These are phyloP conservation scores for Candida morakotiae DNA, from an alignment of 805 yeast species.

Conservation along the genomic window DNA sequence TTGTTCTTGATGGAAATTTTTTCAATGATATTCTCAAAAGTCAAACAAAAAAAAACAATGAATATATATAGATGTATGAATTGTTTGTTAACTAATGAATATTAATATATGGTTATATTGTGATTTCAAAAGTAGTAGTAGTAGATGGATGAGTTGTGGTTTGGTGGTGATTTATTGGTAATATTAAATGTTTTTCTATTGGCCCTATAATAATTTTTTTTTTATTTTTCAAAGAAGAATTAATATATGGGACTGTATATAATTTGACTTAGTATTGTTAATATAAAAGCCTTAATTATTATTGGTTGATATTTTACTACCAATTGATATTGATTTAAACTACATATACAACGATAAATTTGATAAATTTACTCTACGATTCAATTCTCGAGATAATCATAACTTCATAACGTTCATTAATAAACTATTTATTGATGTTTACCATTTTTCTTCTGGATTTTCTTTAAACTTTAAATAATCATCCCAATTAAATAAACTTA, in stretches of 20 bases:
- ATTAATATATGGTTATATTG: too few relatives aligned
- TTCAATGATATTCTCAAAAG: not conserved
- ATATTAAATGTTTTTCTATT: conserved; percentile 4
- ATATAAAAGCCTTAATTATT: conserved; percentile 15
- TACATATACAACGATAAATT: not conserved
- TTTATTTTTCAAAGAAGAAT: not conserved
- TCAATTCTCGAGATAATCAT: too few relatives aligned
- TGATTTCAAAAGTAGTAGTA: too few relatives aligned
- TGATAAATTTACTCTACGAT: not conserved
- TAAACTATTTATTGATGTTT: too few relatives aligned
- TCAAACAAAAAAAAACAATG: not conserved
- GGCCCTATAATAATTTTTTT: conserved; percentile 2
- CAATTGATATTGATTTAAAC: too few relatives aligned
- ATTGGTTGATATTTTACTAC: conserved; percentile 63
- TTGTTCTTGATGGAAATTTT: not conserved
- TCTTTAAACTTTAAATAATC: conserved; percentile 67
- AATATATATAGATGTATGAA: not conserved
- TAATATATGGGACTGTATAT: conserved; percentile 6
- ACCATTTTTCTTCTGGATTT: conserved; percentile 93
- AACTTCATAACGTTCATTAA: too few relatives aligned
- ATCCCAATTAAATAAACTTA: conserved; percentile 69
- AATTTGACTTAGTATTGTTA: conserved; percentile 21
- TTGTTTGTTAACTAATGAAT: too few relatives aligned
- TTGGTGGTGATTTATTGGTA: too few relatives aligned
- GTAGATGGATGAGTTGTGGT: too few relatives aligned